Base-by-base conservation (phyloP, 306 rosid genomes). In the Dicorynia guianensis region DNA sequence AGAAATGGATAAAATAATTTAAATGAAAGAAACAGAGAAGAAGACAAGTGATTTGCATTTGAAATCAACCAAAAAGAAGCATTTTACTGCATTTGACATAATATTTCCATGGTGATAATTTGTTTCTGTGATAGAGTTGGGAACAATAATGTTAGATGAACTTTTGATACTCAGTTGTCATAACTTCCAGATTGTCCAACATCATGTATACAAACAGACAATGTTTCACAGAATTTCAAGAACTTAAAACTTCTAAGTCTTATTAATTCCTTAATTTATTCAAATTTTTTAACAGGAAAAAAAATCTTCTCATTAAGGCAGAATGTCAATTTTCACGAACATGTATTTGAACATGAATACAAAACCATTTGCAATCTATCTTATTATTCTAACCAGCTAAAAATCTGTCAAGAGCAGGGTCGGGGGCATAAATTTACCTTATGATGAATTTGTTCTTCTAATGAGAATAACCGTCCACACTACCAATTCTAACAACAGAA, bases 371-470 rank as follows among this genome's bases (percentile, higher is more conserved):
- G 30, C 47, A 33, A 57, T 38, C 50, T 50, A 18, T 43, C 54
- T 33, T 60, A 62, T 25, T 42, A 59, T 15, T 53, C 35, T 40
- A 42, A 61, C 53, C 61, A 48, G 55, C 39, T 33, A 56, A 65
- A n/a, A 52, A 66, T 40, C 69, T 72, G 44, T 33, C 48, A 64
- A 59, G 46, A 70, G 58, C 56, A 52, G 58, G 75, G 55, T 47
- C 34, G 14, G 11, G 17, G 57, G 74, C 82, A 67, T 49, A 47
- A 44, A 30, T 62, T 74, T 75, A 92, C 97, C 98, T 95, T 95
- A 20, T 90, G 93, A 84, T 89, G 77, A 6, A 87, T 92, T 80
- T 95, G 99, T 61, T 90, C 97, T 75, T 90, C 86, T 84, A 95
- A 85, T 36, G 99, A 90, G 77, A 95, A 92, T 76, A 95, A 33